phyloP scores from a whole-genome alignment of 305 asterid species.

The Fraxinus platypoda region DNA sequence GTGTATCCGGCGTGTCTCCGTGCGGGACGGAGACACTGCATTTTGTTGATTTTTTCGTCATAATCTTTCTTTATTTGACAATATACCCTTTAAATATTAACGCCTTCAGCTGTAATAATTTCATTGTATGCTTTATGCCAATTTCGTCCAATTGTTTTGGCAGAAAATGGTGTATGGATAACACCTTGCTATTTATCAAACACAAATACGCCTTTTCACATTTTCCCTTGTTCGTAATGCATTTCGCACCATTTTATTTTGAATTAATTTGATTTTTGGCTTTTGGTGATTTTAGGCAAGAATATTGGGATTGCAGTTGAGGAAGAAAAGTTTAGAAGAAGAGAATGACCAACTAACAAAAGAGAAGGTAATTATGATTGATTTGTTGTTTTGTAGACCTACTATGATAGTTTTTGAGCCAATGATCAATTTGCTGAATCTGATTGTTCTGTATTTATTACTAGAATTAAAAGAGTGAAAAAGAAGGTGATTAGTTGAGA shows the following conservation, averaged over 20 bases:
- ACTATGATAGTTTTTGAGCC: neutral
- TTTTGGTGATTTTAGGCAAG: constrained; percentile 53
- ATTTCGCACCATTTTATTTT: neutral
- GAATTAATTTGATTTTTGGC: neutral
- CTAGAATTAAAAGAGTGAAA: neutral
- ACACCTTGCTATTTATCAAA: neutral
- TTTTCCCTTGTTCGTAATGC: neutral
- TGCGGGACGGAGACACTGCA: too few relatives aligned
- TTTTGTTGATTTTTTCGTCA: neutral
- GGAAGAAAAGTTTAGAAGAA: constrained; percentile 70
- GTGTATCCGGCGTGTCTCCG: too few relatives aligned
- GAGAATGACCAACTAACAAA: constrained; percentile 62
- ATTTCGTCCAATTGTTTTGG: neutral
- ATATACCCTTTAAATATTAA: neutral
- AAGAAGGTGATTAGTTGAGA: too few relatives aligned
- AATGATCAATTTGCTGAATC: neutral
- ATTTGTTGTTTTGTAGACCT: neutral
- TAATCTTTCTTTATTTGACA: neutral
- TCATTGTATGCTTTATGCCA: neutral
- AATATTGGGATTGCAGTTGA: constrained; percentile 58
- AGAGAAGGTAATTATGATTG: constrained; percentile 53
- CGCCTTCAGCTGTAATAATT: neutral
- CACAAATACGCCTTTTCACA: neutral
- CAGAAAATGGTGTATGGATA: neutral
- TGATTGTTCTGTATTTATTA: neutral